Base-by-base conservation (phyloP, 129 eudicot genomes). In the Centaurea solstitialis region DNA sequence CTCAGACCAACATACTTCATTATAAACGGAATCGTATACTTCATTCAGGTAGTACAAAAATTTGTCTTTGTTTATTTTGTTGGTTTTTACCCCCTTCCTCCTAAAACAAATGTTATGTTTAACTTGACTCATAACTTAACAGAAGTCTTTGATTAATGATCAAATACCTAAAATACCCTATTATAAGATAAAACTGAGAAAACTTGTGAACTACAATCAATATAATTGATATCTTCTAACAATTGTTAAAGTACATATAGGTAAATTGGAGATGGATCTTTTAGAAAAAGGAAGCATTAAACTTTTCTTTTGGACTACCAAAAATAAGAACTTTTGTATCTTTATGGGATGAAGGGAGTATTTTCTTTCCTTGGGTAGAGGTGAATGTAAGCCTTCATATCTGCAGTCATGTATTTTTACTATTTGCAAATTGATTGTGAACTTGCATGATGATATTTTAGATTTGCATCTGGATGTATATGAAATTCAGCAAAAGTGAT, bases 391-490 rank as follows among this genome's bases (percentile, higher is more conserved):
- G 28, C 15, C 23, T 78, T 38, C 12, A 38, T 38, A 40, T 24
- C 23, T 71, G 77, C 30, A 38, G 21, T 20, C 18, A 62, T 37
- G 38, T 23, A 37, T 38, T 38, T 37, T 38, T 11, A 40, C 61
- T 22, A 11, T 23, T 26, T 68, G 77, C 72, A 41, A 23, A 39
- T 18, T 83, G 67, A 75, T 35, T 83, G 74, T 75, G 72, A 40
- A 41, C 20, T 71, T 70, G 50, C 17, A 40, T 53, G 50, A 41
- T n/a, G 40, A 61, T 53, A 39, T 66, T 66, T 22, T 68, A 91
- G 93, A 80, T 83, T n/a, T 88, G 92, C 84, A 88, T 91, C 76
- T 91, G 93, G 96, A 68, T 83, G 37, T 85, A 81, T 59, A 85
- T 91, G 83, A 41, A 86, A 73, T 79, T 88, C 72, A 83, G 82